Evolutionary conservation across 148 eudicot species (phyloP), one percentile per base, ranked within the genome.

Genomic region (Chenopodium formosanum): DNA sequence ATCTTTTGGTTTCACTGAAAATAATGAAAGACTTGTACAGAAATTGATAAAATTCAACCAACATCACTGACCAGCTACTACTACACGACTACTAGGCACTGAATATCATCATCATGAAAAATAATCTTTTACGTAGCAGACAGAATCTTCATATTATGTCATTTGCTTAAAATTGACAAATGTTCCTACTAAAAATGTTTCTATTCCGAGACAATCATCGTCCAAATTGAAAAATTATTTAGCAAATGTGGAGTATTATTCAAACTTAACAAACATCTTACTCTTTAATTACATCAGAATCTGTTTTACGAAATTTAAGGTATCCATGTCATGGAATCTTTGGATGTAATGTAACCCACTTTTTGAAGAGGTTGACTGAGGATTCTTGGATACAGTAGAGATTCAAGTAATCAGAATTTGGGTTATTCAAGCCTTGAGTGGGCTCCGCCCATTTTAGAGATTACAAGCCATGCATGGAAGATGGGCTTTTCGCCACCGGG

Each of bases 1-100:
- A 79, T 79, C 22, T 48, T 73, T 78, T 72, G 68, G 68, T 37
- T 19, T 66, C 85, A 67, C 85, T 66, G 85, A 83, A 83, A 74
- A 11, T 40, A 2, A 29, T 79, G 84, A 20, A 71, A 82, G 71
- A 27, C 11, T 37, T 37, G 7, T 40, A 20, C 80, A 60, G 73
- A 81, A 77, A 62, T 46, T 80, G 27, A 69, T 76, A 37, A 6
- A 29, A 62, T 19, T 22, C 70, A 77, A 50, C 50, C n/a, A 65
- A n/a, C 48, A 73, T 56, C 5, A 9, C 8, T 65, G 63, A 31
- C 60, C 4, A 47, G 83, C 69, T 72, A 37, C 29, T 25, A 29
- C 29, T 40, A 29, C 56, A 40, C n/a, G 9, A 14, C 77, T 73
- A 20, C 13, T 40, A 40, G 73, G 25, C 70, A 31, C 19, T 31